phyloP scores from a whole-genome alignment of 495 filamentous ascomycete species.

The Annulohypoxylon bovei region DNA sequence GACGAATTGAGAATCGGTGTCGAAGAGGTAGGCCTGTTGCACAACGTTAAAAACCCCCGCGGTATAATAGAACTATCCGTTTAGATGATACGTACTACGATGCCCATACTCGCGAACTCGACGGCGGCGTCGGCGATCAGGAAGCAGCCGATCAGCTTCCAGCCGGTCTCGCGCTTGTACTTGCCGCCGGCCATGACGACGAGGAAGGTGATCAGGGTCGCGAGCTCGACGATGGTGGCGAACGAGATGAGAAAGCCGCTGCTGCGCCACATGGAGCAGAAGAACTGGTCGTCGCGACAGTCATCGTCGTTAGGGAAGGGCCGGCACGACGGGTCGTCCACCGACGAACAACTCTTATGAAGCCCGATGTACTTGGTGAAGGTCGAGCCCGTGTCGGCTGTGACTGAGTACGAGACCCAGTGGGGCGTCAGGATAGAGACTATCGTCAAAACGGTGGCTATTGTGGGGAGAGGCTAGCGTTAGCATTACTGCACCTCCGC shows the following conservation, averaged over 20 bases:
- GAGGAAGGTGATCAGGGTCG: constrained; percentile 76
- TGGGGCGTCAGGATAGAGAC: constrained; percentile 75
- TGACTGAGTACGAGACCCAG: constrained; percentile 81
- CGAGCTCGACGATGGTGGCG: constrained; percentile 77
- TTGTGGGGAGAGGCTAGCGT: constrained; percentile 47
- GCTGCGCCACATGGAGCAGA: constrained; percentile 92
- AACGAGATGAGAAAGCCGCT: constrained; percentile 89
- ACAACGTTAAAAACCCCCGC: background rate
- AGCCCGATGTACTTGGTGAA: constrained; percentile 80
- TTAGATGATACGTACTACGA: constrained; percentile 71
- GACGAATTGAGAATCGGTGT: constrained; percentile 86
- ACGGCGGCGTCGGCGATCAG: constrained; percentile 68
- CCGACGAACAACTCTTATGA: constrained; percentile 75
- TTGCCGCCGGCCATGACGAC: constrained; percentile 81
- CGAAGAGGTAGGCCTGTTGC: constrained; percentile 78
- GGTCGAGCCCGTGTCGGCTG: constrained; percentile 59
- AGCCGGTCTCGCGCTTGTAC: constrained; percentile 76
- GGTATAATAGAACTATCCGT: background rate
- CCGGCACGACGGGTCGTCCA: constrained; percentile 49
- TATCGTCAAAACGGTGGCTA: constrained; percentile 82
- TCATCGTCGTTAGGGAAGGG: constrained; percentile 74
- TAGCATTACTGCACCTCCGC: constrained; percentile 24
- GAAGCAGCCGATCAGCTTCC: constrained; percentile 75
- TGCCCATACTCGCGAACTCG: constrained; percentile 75
- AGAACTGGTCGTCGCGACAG: constrained; percentile 73